Percentiles rank a stretch among this genome's conserved stretches.
phyloP scores from a whole-genome alignment of 208 protist species.

The Acanthamoeba lenticulata region DNA sequence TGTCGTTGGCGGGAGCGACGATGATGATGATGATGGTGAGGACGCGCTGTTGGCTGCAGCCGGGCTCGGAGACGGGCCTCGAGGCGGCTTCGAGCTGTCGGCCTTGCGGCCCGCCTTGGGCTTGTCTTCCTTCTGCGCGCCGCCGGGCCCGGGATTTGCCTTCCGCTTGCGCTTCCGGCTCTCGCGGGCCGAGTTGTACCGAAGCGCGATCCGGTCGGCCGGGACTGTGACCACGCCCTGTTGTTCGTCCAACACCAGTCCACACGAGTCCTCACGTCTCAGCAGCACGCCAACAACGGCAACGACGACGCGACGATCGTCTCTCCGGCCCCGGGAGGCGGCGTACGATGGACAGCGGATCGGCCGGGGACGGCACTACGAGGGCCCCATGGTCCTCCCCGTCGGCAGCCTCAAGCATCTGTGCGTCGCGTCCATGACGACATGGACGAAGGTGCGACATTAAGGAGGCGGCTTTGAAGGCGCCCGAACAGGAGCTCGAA shows the following conservation, averaged over 20 bases:
- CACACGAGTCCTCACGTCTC: not conserved
- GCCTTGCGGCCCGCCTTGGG: too few relatives aligned
- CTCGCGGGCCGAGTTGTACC: slow-evolving; percentile 40
- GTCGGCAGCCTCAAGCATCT: not conserved
- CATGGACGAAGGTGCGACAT: not conserved
- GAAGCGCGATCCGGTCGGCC: not conserved
- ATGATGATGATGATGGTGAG: too few relatives aligned
- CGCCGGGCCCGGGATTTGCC: not conserved
- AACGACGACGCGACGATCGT: not conserved
- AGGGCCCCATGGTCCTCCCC: not conserved
- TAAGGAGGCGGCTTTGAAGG: too few relatives aligned
- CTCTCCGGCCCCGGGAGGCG: too few relatives aligned
- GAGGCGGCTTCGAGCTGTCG: too few relatives aligned
- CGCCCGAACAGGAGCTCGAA: too few relatives aligned
- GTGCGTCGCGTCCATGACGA: too few relatives aligned
- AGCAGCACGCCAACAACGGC: not conserved
- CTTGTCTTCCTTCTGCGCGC: not conserved
- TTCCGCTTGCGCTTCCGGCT: not conserved
- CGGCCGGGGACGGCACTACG: not conserved
- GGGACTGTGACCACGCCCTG: slow-evolving; percentile 8
- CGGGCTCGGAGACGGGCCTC: too few relatives aligned
- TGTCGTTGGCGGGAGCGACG: too few relatives aligned
- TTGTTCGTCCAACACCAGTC: not conserved
- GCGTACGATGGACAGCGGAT: not conserved
- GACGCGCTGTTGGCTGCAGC: too few relatives aligned